Evolutionary conservation across 345 rosid species (phyloP).

Genomic region (Brassica juncea): DNA sequence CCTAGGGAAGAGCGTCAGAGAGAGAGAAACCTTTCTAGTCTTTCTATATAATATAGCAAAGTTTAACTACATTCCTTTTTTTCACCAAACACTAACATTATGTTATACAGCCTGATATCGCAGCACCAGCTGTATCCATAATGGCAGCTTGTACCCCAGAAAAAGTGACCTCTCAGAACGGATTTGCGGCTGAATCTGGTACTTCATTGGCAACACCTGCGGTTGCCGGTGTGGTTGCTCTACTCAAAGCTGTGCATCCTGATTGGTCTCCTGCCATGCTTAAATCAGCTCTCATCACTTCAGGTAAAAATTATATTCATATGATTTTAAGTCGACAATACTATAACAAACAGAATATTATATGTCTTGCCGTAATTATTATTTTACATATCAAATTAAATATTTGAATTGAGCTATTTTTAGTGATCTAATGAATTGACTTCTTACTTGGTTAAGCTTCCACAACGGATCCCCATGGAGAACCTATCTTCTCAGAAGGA

Average conservation of each 20-base stretch:
- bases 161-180: background rate
- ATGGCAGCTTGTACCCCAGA: constrained; percentile 42
- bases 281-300: constrained; percentile 48
- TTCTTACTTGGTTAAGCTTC: constrained; percentile 24
- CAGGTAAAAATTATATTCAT: constrained; percentile 13
- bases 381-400: background rate
- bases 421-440: background rate
- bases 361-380: background rate
- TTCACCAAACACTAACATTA: background rate
- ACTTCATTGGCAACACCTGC: constrained; percentile 53
- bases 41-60: background rate
- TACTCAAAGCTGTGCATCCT: constrained; percentile 43
- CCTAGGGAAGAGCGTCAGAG: too few species aligned
- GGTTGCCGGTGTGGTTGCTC: constrained; percentile 44
- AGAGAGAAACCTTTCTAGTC: background rate
- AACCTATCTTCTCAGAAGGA: constrained; percentile 47
- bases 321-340: background rate
- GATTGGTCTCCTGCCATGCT: constrained; percentile 47
- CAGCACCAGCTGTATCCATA: constrained; percentile 46
- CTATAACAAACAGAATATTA: background rate
- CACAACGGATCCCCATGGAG: constrained; percentile 37
- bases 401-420: background rate
- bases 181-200: constrained; percentile 28
- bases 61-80: background rate
- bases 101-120: constrained; percentile 44